phyloP scores from a whole-genome alignment of 805 yeast species.

The Zygoascus flipseniorum region DNA sequence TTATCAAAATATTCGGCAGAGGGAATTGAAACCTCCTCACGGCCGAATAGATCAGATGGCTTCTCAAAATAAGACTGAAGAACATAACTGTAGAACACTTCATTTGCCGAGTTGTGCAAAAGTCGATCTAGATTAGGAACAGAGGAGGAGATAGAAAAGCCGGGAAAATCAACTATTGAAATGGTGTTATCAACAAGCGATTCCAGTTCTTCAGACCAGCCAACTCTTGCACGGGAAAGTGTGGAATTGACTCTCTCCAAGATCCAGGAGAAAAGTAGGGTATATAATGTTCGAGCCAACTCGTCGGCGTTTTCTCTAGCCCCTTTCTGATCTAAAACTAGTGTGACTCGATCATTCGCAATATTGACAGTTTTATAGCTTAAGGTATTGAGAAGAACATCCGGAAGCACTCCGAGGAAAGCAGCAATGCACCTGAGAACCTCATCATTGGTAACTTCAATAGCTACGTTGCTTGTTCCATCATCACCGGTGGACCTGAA shows the following conservation, averaged over 20 bases:
- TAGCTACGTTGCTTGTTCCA: conserved; percentile 29
- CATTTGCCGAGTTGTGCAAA: conserved; percentile 35
- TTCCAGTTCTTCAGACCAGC: conserved; percentile 12
- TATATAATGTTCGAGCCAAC: conserved; percentile 33
- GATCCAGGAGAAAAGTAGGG: conserved; percentile 32
- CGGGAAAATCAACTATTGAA: conserved; percentile 34
- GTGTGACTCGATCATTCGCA: conserved; percentile 33
- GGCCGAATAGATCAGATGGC: conserved; percentile 30
- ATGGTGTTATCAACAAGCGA: conserved; percentile 28
- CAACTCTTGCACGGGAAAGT: conserved; percentile 24
- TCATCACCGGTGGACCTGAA: conserved; percentile 28
- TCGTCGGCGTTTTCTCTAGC: conserved; percentile 36
- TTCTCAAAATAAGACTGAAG: conserved; percentile 31
- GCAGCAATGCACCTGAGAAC: conserved; percentile 28
- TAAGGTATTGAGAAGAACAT: conserved; percentile 29
- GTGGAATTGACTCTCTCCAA: conserved; percentile 30
- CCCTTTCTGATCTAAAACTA: conserved; percentile 33
- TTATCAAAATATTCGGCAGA: conserved; percentile 49
- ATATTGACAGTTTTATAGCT: conserved; percentile 32
- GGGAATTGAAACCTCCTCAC: conserved; percentile 40
- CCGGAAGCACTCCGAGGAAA: conserved; percentile 33
- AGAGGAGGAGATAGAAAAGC: conserved; percentile 28
- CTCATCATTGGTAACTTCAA: conserved; percentile 29
- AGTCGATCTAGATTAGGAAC: conserved; percentile 31
- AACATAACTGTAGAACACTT: conserved; percentile 32